Base-by-base conservation (phyloP, 441 rosid species). In the Croton setiger region DNA sequence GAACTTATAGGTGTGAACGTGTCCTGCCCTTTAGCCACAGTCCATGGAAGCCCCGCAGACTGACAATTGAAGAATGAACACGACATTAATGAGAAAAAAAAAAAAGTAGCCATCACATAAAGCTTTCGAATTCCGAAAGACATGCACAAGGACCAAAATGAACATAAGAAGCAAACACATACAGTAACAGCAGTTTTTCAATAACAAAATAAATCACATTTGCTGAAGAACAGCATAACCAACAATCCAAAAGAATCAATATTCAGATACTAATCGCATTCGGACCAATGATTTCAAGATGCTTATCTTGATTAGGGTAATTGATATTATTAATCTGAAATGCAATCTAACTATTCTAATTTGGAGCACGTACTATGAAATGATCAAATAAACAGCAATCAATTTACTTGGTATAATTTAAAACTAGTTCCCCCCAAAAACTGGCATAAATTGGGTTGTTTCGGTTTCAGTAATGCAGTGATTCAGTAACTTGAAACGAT, bases 21-120 rank as follows among this genome's bases (percentile, higher is more conserved):
- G 72, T 90, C 97, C 77, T 88, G 96, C 57, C 99, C 99, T 78
- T 94, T 92, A 39, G 98, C 93, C 66, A 90, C 86, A 27, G 96
- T 92, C 99, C 98, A 92, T 3, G 99, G 99, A 77, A 94, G 98
- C 73, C 99, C 97, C 69, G 89, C 85, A 67, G 99, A 82, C 98
- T 92, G 81, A 62, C 4, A 79, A 70, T 5, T 66, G 33, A 37
- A 64, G 10, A 68, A 66, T 27, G 23, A 71, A 68, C 47, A 4
- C 66, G 15, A 5, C 65, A 65, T 56, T 66, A 23, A 14, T 43
- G 7, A 17, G 4, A n/a, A n/a, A n/a, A n/a, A n/a, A 39, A 39
- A 48, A 20, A 48, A 18, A 4, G 36, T 4, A 47, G n/a, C 4
- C 36, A 44, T 56, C 33, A 23, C 13, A 20, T 7, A n/a, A 0